Evolutionary conservation across 2,329 filamentous ascomycete genomes (phyloP).

Genomic region (Venturia carpophila): DNA sequence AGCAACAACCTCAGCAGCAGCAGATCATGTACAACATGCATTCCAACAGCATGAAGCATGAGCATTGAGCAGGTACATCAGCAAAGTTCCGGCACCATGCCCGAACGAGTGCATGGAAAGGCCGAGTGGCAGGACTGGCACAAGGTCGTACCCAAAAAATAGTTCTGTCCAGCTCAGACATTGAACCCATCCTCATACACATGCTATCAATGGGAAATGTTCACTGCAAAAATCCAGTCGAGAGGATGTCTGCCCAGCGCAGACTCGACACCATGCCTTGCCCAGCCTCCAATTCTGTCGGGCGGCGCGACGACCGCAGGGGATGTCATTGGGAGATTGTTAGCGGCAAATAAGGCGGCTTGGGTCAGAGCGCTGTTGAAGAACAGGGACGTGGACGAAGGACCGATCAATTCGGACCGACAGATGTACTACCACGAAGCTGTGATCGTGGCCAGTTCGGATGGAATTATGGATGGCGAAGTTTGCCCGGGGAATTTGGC

Average conservation of each 20-base stretch:
- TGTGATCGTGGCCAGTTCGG: neutral
- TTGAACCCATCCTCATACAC: neutral
- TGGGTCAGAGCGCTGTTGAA: neutral
- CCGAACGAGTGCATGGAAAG: too few species aligned
- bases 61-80: slow-evolving; percentile 19
- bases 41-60: slow-evolving; percentile 33
- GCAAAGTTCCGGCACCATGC: neutral
- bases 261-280: neutral
- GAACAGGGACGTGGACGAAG: neutral
- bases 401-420: neutral
- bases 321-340: neutral
- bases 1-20: slow-evolving; percentile 27
- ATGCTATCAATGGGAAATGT: neutral
- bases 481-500: neutral
- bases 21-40: slow-evolving; percentile 36
- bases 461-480: neutral
- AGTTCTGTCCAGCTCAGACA: neutral
- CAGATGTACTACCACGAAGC: neutral
- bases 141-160: neutral
- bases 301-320: neutral
- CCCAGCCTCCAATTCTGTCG: neutral
- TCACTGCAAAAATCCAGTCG: neutral
- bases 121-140: neutral
- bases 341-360: neutral
- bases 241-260: neutral